Conservation (phyloP, 2,329 filamentous ascomycete genomes). For the Neophaeococcomyces mojaviensis region DNA sequence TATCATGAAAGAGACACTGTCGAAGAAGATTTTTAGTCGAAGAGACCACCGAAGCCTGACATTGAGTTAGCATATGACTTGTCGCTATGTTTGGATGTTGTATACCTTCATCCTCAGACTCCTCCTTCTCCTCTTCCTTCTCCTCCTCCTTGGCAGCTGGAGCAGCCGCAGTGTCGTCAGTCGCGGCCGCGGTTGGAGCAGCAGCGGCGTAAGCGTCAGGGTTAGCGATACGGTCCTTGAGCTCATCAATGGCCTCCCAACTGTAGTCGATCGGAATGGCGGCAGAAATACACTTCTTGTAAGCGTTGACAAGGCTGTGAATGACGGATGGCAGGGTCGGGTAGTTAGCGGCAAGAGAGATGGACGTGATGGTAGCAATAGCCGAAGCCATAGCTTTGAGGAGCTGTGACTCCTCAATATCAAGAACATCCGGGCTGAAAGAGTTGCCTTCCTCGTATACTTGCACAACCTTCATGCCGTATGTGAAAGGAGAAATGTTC, state of each 20-base stretch:
- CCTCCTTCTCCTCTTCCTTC: conserved; percentile 58
- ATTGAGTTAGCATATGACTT: conserved; percentile 29
- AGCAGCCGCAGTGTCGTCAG: conserved; percentile 44
- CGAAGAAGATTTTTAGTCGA: conserved; percentile 46
- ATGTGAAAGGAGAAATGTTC: conserved; percentile 99
- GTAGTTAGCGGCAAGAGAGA: conserved; percentile 91
- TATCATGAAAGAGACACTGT: conserved; percentile 33
- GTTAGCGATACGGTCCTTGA: conserved; percentile 99
- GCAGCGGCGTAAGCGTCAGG: conserved; percentile 88
- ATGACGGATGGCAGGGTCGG: conserved; percentile 93
- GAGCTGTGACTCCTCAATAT: conserved; percentile 92
- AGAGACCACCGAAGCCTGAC: conserved; percentile 70
- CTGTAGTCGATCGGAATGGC: conserved; percentile 84
- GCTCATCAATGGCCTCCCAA: conserved; percentile 92
- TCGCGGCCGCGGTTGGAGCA: conserved; percentile 61
- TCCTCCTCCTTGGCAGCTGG: conserved; percentile 47
- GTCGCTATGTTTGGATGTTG: conserved; percentile 29
- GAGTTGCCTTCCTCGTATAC: conserved; percentile 97
- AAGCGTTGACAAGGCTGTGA: conserved; percentile 92
- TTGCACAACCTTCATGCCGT: conserved; percentile 92
- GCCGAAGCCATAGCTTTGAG: conserved; percentile 73
- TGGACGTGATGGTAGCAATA: conserved; percentile 76
- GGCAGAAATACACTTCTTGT: conserved; percentile 93
- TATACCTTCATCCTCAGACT: conserved; percentile 55
- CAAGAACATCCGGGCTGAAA: conserved; percentile 77